phyloP scores from a whole-genome alignment of 805 yeast genomes.

The Naumovozyma baii region DNA sequence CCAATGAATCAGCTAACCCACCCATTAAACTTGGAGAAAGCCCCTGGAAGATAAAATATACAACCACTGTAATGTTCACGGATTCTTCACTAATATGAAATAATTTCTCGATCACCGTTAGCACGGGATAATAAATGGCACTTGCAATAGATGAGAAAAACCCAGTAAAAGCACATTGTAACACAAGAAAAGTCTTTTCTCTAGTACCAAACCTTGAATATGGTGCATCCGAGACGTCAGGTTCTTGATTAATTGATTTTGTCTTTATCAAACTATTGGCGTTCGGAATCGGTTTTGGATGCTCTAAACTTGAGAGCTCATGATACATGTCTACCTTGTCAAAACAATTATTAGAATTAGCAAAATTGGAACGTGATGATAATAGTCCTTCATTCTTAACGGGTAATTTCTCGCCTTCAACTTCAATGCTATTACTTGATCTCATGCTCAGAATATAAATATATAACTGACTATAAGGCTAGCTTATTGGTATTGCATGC shows the following conservation, averaged over 20 bases:
- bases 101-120: constrained; percentile 44
- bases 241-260: constrained; percentile 8
- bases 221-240: constrained; percentile 18
- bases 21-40: constrained; percentile 62
- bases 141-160: constrained; percentile 63
- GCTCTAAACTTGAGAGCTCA: neutral
- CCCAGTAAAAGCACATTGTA: constrained; percentile 39
- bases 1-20: constrained; percentile 56
- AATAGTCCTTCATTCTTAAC: neutral
- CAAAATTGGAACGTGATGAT: neutral
- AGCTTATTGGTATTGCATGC: no score
- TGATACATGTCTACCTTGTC: no score
- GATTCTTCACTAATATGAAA: constrained; percentile 48
- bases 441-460: no score
- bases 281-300: neutral
- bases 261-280: neutral
- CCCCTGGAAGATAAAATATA: constrained; percentile 70
- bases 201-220: constrained; percentile 36
- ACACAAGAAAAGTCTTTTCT: constrained; percentile 36
- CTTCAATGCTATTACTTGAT: no score
- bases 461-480: no score
- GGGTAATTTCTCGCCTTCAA: no score
- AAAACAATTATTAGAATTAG: no score
- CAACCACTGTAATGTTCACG: constrained; percentile 65
- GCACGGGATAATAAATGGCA: constrained; percentile 74